These are phyloP conservation scores for Mycoemilia scoparia DNA, from an alignment of 192 early-diverging fungal genomes.

Conservation along the genomic window DNA sequence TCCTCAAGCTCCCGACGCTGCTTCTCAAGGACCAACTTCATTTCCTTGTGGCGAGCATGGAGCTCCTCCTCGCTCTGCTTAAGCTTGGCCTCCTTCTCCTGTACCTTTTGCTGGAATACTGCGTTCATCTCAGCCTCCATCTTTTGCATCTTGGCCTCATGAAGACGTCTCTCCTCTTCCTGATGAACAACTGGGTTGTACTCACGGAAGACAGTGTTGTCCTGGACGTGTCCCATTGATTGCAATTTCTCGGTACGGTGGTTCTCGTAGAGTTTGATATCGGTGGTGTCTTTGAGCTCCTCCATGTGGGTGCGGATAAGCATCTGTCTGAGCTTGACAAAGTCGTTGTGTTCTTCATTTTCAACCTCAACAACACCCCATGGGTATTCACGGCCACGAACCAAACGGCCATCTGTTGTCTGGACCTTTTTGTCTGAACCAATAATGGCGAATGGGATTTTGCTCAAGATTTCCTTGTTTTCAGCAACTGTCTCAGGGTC, in stretches of 20 bases:
- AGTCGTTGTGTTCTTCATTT: conserved; percentile 91
- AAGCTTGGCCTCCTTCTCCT: conserved; percentile 95
- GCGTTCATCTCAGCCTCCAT: conserved; percentile 99
- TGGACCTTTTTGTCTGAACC: conserved; percentile 78
- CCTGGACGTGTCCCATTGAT: conserved; percentile 67
- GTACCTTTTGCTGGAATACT: conserved; percentile 97
- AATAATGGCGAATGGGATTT: conserved; percentile 92
- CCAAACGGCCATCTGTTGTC: conserved; percentile 57
- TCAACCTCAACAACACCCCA: conserved; percentile 97
- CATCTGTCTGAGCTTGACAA: conserved; percentile 88
- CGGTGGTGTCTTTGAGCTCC: conserved; percentile 90
- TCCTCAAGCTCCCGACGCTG: conserved; percentile 86
- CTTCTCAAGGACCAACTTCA: conserved; percentile 94
- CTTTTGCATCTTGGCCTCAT: conserved; percentile 90
- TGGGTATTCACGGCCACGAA: conserved; percentile 78
- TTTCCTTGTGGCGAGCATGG: conserved; percentile 91
- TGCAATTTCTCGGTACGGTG: conserved; percentile 89
- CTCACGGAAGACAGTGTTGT: conserved; percentile 61
- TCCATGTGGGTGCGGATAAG: conserved; percentile 87
- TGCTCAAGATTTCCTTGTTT: conserved; percentile 70
- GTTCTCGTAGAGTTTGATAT: conserved; percentile 79
- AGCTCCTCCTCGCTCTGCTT: conserved; percentile 95
- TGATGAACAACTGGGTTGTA: conserved; percentile 60
- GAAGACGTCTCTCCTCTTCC: conserved; percentile 78
- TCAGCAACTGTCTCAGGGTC: conserved; percentile 66